A percentile compares a stretch with the other conserved stretches of the same genome.
Conservation (phyloP, 2,329 filamentous ascomycete genomes). For the Chaetomiaceae sp. region DNA sequence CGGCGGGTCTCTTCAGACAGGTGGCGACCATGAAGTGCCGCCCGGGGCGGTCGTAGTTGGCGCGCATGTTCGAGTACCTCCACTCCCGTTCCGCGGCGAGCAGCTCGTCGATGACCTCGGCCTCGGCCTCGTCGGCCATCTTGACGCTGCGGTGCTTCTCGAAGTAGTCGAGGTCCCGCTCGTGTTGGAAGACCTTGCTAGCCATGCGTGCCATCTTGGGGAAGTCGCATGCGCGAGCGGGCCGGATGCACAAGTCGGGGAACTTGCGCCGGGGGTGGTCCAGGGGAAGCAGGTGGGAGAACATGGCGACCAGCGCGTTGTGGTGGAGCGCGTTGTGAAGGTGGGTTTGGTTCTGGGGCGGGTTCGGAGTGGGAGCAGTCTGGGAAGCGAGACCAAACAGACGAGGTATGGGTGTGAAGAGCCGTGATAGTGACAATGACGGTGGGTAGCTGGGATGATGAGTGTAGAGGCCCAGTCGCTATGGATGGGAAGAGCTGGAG, state of each 20-base stretch:
- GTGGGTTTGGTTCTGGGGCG: too few species aligned
- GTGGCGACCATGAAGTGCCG: conserved; percentile 9
- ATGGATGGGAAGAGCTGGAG: too few species aligned
- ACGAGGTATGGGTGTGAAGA: too few species aligned
- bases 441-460: too few species aligned
- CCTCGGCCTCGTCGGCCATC: neutral
- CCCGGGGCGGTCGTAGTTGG: neutral
- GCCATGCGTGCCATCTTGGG: conserved; percentile 9
- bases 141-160: neutral
- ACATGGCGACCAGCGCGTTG: neutral
- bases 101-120: neutral
- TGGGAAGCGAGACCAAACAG: too few species aligned
- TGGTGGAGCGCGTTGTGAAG: too few species aligned
- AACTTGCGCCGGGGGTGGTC: neutral
- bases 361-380: too few species aligned
- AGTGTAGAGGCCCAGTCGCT: too few species aligned
- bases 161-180: conserved; percentile 3
- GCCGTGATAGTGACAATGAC: too few species aligned
- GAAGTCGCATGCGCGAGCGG: neutral
- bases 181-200: conserved; percentile 3
- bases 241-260: neutral
- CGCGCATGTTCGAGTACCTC: neutral
- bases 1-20: neutral
- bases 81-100: neutral
- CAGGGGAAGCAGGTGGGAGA: too few species aligned